These are phyloP conservation scores for Acacia confusa DNA, from an alignment of 306 rosid genomes.

Conservation along the genomic window DNA sequence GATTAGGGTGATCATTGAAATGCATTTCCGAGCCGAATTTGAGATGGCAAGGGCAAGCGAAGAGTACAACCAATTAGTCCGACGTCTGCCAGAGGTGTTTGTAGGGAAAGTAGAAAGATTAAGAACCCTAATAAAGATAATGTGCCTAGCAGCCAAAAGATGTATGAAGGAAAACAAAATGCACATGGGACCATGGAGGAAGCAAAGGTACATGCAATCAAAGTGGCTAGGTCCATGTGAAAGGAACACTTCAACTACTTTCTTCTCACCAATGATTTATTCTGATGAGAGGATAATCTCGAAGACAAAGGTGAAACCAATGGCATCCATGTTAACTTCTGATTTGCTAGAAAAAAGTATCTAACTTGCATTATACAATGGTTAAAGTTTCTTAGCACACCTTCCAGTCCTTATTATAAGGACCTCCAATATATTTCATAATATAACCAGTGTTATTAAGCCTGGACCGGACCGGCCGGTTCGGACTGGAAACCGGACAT, in stretches of 20 bases:
- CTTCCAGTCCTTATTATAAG: too few relatives aligned
- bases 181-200: neutral
- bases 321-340: conserved; percentile 70
- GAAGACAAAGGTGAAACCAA: conserved; percentile 46
- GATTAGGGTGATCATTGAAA: conserved; percentile 63
- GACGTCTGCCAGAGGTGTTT: conserved; percentile 61
- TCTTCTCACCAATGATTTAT: conserved; percentile 32
- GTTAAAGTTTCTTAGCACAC: conserved; percentile 45
- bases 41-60: conserved; percentile 64
- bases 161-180: neutral
- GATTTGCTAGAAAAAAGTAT: conserved; percentile 62
- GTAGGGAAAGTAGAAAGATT: conserved; percentile 78
- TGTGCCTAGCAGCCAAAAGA: conserved; percentile 49
- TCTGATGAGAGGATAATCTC: conserved; percentile 21
- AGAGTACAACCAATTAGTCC: conserved; percentile 56
- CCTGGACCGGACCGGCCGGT: too few relatives aligned
- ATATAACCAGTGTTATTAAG: too few relatives aligned
- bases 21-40: conserved; percentile 69
- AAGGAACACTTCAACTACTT: conserved; percentile 45
- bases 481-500: too few relatives aligned
- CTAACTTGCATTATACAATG: conserved; percentile 45
- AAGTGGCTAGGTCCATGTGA: conserved; percentile 47
- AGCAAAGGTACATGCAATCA: neutral
- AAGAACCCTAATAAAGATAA: conserved; percentile 45
- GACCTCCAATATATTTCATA: too few relatives aligned